A percentile compares a stretch with the other conserved stretches of the same genome.
Evolutionary conservation across 2,329 filamentous ascomycete species (phyloP).

Genomic region (Calonectria pauciramosa): DNA sequence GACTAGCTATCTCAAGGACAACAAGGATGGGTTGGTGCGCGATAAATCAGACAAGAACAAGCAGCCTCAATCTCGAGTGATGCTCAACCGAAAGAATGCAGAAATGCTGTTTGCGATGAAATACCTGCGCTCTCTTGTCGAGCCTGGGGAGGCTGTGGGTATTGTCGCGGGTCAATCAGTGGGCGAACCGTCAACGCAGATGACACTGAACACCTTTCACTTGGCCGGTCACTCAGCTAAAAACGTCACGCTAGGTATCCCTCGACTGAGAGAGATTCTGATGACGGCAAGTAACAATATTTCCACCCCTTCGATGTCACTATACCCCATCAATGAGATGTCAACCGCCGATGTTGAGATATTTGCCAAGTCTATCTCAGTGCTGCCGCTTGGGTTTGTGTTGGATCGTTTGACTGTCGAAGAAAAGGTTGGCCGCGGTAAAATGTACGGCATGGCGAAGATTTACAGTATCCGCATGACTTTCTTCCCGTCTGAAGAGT

Average conservation of each 20-base stretch:
- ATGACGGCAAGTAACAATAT: constrained; percentile 96
- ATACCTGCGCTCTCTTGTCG: constrained; percentile 91
- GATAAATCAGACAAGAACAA: constrained; percentile 58
- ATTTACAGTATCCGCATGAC: constrained; percentile 85
- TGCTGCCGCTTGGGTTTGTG: constrained; percentile 85
- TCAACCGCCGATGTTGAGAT: constrained; percentile 76
- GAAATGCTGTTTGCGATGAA: constrained; percentile 90
- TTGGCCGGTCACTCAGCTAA: constrained; percentile 98
- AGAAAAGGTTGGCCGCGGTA: constrained; percentile 82
- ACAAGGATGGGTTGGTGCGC: constrained; percentile 72
- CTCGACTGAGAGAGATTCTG: constrained; percentile 94
- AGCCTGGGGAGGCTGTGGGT: constrained; percentile 95
- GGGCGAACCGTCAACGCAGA: constrained; percentile 97
- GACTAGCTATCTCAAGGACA: constrained; percentile 83
- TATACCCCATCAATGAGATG: constrained; percentile 82
- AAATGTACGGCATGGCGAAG: constrained; percentile 80
- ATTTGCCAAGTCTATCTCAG: constrained; percentile 94
- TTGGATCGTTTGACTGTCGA: constrained; percentile 85
- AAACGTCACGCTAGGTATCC: constrained; percentile 99
- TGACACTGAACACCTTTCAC: constrained; percentile 99
- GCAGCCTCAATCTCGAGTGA: constrained; percentile 50
- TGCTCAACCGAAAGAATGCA: constrained; percentile 78
- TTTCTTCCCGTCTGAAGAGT: constrained; percentile 89
- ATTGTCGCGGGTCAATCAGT: constrained; percentile 97
- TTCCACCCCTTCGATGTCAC: constrained; percentile 90